A percentile compares a stretch with the other conserved stretches of the same genome.
Evolutionary conservation across 306 rosid genomes (phyloP).

Genomic region (barrel medic (Medicago truncatula)): DNA sequence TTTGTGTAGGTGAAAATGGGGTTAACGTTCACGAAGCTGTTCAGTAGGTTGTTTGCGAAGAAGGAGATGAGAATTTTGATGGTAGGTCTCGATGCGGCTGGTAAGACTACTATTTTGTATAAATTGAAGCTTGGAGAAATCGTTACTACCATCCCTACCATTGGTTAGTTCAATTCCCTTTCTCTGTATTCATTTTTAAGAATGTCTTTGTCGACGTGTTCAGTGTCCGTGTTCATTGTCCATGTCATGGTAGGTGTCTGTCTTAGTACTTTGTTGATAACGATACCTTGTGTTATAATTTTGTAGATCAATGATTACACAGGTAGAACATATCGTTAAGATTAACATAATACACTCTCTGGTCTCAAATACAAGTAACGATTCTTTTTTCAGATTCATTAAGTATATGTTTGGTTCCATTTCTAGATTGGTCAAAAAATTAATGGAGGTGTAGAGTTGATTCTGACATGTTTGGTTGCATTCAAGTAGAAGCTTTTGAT

Average conservation of each 20-base stretch:
- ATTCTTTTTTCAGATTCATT: too few species aligned
- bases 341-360: too few species aligned
- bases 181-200: too few species aligned
- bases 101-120: constrained; percentile 94
- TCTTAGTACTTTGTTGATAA: background rate
- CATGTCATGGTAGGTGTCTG: too few species aligned
- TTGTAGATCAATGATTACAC: background rate
- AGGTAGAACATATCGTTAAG: background rate
- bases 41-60: constrained; percentile 93
- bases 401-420: too few species aligned
- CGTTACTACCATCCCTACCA: constrained; percentile 95
- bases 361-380: too few species aligned
- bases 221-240: too few species aligned
- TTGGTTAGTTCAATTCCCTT: constrained; percentile 54
- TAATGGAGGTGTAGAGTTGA: too few species aligned
- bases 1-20: constrained; percentile 69
- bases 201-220: too few species aligned
- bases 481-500: too few species aligned
- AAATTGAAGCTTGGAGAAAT: constrained; percentile 97
- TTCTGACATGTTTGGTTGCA: too few species aligned
- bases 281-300: background rate
- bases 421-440: too few species aligned
- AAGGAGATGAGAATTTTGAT: constrained; percentile 92
- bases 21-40: constrained; percentile 87
- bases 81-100: constrained; percentile 99